Evolutionary conservation across 257 asterid species (phyloP).

Genomic region (Petunia axillaris): DNA sequence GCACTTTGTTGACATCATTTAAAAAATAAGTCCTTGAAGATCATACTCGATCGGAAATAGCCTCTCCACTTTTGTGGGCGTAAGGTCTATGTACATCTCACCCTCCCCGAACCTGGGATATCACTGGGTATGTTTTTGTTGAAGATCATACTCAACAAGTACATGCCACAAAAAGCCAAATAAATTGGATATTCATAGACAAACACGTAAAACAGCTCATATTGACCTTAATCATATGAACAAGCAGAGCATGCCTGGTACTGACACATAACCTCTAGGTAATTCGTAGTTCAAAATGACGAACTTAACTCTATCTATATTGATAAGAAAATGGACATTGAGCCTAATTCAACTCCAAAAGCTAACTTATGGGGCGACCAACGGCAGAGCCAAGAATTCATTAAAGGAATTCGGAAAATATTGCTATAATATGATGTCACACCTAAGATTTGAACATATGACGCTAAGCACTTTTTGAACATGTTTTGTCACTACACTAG

Average conservation of each 20-base stretch:
- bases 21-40: conserved; percentile 5
- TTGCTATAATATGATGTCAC: neutral
- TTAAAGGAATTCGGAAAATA: neutral
- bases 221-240: neutral
- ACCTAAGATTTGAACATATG: neutral
- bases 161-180: conserved; percentile 8
- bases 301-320: too few species aligned
- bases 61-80: too few species aligned
- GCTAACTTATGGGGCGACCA: too few species aligned
- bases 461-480: neutral
- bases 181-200: conserved; percentile 3
- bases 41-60: neutral
- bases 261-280: neutral
- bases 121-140: neutral
- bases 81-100: too few species aligned
- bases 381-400: neutral
- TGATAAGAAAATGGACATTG: too few species aligned
- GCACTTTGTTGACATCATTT: conserved; percentile 1
- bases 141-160: neutral
- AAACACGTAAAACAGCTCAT: neutral
- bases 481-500: neutral
- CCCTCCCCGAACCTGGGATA: too few species aligned
- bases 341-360: too few species aligned
- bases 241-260: neutral
- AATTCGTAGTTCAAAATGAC: too few species aligned